Percentiles rank a stretch among this genome's conserved stretches.
Conservation (phyloP, 2,329 filamentous ascomycete species). For the Fusarium pseudograminearum region DNA sequence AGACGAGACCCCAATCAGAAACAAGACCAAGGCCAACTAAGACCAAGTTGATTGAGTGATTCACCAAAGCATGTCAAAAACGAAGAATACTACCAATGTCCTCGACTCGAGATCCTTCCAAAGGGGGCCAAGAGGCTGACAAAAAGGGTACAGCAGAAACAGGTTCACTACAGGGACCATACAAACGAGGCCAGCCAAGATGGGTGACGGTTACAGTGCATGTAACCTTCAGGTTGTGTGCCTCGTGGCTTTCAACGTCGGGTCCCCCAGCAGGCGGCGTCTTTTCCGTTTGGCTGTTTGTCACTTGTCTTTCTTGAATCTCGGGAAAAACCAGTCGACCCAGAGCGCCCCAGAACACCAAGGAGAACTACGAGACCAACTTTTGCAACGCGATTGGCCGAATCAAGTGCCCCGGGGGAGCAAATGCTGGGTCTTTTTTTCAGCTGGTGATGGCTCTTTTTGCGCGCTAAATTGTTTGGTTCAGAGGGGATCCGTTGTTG, state of each 20-base stretch:
- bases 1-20: constrained; percentile 11
- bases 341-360: constrained; percentile 15
- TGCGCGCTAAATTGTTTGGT: constrained; percentile 29
- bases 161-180: background rate
- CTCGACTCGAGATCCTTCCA: constrained; percentile 3
- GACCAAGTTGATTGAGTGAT: background rate
- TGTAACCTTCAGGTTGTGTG: background rate
- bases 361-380: constrained; percentile 23
- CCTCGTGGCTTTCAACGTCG: constrained; percentile 23
- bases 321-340: constrained; percentile 21
- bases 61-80: constrained; percentile 38
- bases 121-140: constrained; percentile 22
- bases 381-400: constrained; percentile 28
- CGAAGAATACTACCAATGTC: constrained; percentile 21
- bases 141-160: constrained; percentile 17
- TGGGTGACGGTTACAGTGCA: constrained; percentile 5
- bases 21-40: constrained; percentile 2
- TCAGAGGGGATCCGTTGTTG: constrained; percentile 34
- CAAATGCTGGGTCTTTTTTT: constrained; percentile 34
- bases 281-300: constrained; percentile 38
- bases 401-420: constrained; percentile 24
- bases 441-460: constrained; percentile 36
- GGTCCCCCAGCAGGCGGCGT: constrained; percentile 28
- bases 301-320: constrained; percentile 23
- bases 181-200: constrained; percentile 32